These are phyloP conservation scores for Aspergillus fijiensis DNA, from an alignment of 2,329 filamentous ascomycete species.

Conservation along the genomic window DNA sequence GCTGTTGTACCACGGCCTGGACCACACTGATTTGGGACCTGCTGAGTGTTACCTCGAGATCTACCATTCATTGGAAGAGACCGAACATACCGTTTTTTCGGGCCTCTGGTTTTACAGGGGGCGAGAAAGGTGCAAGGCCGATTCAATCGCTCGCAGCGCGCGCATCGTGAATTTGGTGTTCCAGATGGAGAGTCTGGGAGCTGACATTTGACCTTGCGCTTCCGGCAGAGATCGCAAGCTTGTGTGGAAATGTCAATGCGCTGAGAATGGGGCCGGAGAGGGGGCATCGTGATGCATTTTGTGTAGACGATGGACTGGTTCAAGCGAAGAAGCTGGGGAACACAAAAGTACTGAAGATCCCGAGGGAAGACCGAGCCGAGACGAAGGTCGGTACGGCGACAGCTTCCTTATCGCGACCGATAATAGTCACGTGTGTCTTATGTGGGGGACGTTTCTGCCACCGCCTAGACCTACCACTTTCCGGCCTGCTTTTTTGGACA, in stretches of 20 bases:
- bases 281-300: background rate
- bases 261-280: background rate
- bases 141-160: conserved; percentile 15
- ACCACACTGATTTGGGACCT: background rate
- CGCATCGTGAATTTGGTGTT: background rate
- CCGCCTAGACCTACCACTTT: no score
- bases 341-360: no score
- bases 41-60: background rate
- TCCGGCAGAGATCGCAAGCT: conserved; percentile 11
- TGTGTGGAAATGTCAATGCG: conserved; percentile 3
- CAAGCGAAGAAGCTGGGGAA: no score
- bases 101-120: conserved; percentile 15
- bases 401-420: no score
- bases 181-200: background rate
- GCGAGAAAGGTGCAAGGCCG: conserved; percentile 16
- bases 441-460: no score
- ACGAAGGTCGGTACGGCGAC: no score
- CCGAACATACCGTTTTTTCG: conserved; percentile 14
- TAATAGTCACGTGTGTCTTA: no score
- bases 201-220: conserved; percentile 11
- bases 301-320: no score
- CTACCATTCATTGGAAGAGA: no score
- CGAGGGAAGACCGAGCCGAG: no score
- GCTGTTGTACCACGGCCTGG: background rate
- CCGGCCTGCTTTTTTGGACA: no score